Evolutionary conservation across 1,284 basidiomycete species (phyloP), one percentile per base, ranked within the genome.

Genomic region (Ustilago curta): DNA sequence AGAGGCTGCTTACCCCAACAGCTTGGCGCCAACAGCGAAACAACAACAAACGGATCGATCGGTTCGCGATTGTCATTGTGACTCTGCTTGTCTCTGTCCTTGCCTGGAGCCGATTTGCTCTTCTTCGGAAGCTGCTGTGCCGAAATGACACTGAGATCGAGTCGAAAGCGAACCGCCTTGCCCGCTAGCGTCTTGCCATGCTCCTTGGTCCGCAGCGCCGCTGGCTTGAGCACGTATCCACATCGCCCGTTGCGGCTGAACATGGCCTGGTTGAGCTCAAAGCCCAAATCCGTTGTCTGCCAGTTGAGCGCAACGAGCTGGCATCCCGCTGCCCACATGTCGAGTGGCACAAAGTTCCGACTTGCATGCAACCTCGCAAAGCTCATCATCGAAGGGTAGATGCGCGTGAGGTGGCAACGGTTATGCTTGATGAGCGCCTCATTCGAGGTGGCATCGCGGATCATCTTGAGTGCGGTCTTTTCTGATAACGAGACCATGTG

Each of bases 291-390:
- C 6, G 61, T 91, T 0, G 95, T 99, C 86, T 99, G 97, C 93
- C 95, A 98, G 85, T 99, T 99, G 69, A 99, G 89, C 7, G 97
- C 94, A 0, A 97, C 95, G n/a, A 99, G 86, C 85, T 99, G 96
- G 18, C 91, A 91, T 0, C 96, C 96, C 0, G 91, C 90, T 0
- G 90, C 89, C 96, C 96, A 99, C 85, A 91, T 94, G 40, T 91
- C 89, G 85, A 93, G 90, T 4, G 96, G 96, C 75, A 92, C 89
- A 83, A 92, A 98, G 85, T 99, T 99, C 23, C 91, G 80, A 51
- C 82, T 84, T 12, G 69, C 68, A 42, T 77, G 80, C 45, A 82
- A 48, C 6, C 81, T 64, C 27, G 76, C 77, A 27, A 83, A 70
- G 58, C 74, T 91, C 68, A 92, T 94, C 70, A 88, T 91, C 79